These are phyloP conservation scores for Stevia rebaudiana DNA, from an alignment of 140 eudicot genomes.

Conservation along the genomic window DNA sequence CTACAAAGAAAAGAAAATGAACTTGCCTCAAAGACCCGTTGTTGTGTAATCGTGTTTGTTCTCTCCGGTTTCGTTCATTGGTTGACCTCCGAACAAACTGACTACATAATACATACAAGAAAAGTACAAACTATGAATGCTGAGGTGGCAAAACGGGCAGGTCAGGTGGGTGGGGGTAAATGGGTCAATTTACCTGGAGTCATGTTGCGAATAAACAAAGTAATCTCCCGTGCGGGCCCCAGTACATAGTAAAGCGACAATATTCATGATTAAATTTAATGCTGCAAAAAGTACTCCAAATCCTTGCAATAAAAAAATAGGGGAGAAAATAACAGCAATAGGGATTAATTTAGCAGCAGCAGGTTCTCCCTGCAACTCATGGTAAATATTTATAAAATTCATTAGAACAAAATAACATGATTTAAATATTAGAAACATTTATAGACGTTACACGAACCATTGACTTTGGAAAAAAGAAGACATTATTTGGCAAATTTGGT, in stretches of 20 bases:
- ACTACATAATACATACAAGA: constrained; percentile 40
- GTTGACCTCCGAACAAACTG: constrained; percentile 94
- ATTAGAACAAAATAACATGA: too few species aligned
- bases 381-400: constrained; percentile 1
- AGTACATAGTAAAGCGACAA: constrained; percentile 19
- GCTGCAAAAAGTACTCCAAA: constrained; percentile 52
- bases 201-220: constrained; percentile 54
- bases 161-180: background rate
- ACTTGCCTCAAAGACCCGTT: constrained; percentile 58
- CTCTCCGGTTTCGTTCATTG: constrained; percentile 77
- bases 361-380: constrained; percentile 52
- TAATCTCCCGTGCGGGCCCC: constrained; percentile 44
- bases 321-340: constrained; percentile 52
- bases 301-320: constrained; percentile 68
- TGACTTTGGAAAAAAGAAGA: background rate
- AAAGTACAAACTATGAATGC: background rate
- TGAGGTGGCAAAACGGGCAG: background rate
- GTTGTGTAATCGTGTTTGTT: constrained; percentile 63
- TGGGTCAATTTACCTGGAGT: constrained; percentile 48
- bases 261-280: constrained; percentile 47
- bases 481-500: background rate
- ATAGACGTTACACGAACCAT: background rate
- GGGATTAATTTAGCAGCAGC: constrained; percentile 51
- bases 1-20: background rate
- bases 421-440: too few species aligned